Evolutionary conservation across 2,329 filamentous ascomycete species (phyloP), one percentile per base, ranked within the genome.

Genomic region (Aspergillus quadrilineatus): DNA sequence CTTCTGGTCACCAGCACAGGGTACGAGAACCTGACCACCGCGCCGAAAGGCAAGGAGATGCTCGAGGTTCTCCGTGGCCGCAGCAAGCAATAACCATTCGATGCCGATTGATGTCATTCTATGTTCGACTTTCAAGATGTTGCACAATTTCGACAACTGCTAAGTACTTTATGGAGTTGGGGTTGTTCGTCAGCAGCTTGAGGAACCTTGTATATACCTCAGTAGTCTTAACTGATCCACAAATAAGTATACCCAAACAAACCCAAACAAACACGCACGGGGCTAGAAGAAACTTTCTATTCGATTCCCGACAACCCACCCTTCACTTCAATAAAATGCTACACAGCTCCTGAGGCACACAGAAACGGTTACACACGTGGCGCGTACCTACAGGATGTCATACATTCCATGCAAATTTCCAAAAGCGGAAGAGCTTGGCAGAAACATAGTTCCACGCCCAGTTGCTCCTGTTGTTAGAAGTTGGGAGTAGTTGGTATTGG

Each of bases 1-100:
- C 81, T 92, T 30, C 75, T 91, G 28, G 85, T 92, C 59, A 92
- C 88, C 0, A 79, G 83, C 49, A 78, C 79, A 22, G 88, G 89
- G 5, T 84, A 82, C 59, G 84, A 89, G 67, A 92, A 92, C 69
- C 69, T 92, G 62, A 92, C 89, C 0, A 85, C 84, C 10, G 86
- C 86, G 4, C 81, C 85, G 4, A 92, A 91, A 71, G 86, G 88
- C 55, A 79, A 86, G 3, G 80, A 78, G 50, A 75, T 75, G 68
- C 62, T 77, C 46, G 68, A 73, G 47, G 70, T 76, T 45, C 75
- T 77, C 59, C 69, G 70, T 53, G 43, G 59, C 9, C 53, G 55
- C 56, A 59, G 59, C 53, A 53, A 60, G 51, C 53, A 52, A 48
- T 17, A 8, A 46, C 14, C 32, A 28, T 8, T 7, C n/a, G 34